Conservation (phyloP, 1,284 basidiomycete species). For the Omphalotus olearius region DNA sequence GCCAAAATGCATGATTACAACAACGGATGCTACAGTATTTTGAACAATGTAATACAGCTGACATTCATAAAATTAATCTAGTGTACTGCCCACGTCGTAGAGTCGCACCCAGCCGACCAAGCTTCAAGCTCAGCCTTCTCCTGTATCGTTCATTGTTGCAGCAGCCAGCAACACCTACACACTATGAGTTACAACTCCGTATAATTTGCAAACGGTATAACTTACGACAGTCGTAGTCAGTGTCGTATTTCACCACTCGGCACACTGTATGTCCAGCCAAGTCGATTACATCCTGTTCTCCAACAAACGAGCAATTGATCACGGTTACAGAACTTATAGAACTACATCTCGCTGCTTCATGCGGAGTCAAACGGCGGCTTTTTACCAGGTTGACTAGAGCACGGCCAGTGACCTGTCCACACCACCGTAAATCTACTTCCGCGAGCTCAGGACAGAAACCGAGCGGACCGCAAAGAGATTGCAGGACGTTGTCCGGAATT, state of each 20-base stretch:
- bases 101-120: constrained; percentile 23
- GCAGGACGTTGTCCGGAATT: constrained; percentile 46
- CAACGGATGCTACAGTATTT: constrained; percentile 1
- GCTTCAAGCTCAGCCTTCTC: constrained; percentile 36
- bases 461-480: constrained; percentile 33
- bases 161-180: constrained; percentile 41
- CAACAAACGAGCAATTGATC: constrained; percentile 56
- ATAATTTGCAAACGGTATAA: constrained; percentile 13
- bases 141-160: constrained; percentile 54
- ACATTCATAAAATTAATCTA: constrained; percentile 6
- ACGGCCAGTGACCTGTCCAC: constrained; percentile 38
- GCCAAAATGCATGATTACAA: too few species aligned
- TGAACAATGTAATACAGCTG: constrained; percentile 8
- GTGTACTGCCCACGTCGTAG: neutral
- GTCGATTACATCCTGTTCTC: constrained; percentile 49
- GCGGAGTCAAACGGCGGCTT: neutral
- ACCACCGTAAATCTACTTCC: constrained; percentile 58
- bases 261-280: constrained; percentile 48
- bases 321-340: constrained; percentile 45
- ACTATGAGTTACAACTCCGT: constrained; percentile 8
- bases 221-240: constrained; percentile 55
- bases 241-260: constrained; percentile 39
- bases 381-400: constrained; percentile 46
- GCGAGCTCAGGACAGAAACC: constrained; percentile 45
- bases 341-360: neutral